Evolutionary conservation across 2,329 filamentous ascomycete species (phyloP).

Genomic region (Stemphylium beticola): DNA sequence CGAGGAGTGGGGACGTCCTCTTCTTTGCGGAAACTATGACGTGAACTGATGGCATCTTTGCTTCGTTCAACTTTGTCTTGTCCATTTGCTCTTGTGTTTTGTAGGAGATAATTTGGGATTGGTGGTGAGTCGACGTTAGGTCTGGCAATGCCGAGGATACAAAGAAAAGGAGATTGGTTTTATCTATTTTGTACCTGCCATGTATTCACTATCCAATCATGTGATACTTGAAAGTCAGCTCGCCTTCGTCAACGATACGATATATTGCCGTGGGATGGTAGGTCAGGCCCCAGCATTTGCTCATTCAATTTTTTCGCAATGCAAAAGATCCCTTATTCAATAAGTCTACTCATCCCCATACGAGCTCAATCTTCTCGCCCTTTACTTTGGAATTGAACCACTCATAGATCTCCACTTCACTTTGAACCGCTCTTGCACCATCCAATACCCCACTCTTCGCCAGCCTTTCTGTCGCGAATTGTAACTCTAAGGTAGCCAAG

Average conservation of each 20-base stretch:
- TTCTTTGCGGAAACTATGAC: no score
- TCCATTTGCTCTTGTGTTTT: no score
- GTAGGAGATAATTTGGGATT: no score
- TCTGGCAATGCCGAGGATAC: not conserved
- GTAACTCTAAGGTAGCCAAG: slow-evolving; percentile 37
- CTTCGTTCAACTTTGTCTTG: not conserved
- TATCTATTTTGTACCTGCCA: not conserved
- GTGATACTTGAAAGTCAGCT: no score
- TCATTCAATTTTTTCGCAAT: not conserved
- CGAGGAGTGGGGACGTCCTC: not conserved
- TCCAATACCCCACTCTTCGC: slow-evolving; percentile 53
- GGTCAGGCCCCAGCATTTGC: no score
- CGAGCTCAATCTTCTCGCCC: slow-evolving; percentile 55
- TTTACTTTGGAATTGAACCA: slow-evolving; percentile 64
- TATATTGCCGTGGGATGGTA: no score
- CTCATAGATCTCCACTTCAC: slow-evolving; percentile 58
- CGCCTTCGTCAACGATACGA: no score
- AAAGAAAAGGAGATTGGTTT: not conserved
- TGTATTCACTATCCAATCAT: no score
- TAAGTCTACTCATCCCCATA: slow-evolving; percentile 16
- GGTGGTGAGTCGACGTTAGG: not conserved
- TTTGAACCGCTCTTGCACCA: slow-evolving; percentile 51
- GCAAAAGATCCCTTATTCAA: no score
- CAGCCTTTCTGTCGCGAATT: slow-evolving; percentile 48
- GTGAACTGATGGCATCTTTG: not conserved